These are phyloP conservation scores for Verticillium nonalfalfae DNA, from an alignment of 2,329 filamentous ascomycete genomes.

Conservation along the genomic window DNA sequence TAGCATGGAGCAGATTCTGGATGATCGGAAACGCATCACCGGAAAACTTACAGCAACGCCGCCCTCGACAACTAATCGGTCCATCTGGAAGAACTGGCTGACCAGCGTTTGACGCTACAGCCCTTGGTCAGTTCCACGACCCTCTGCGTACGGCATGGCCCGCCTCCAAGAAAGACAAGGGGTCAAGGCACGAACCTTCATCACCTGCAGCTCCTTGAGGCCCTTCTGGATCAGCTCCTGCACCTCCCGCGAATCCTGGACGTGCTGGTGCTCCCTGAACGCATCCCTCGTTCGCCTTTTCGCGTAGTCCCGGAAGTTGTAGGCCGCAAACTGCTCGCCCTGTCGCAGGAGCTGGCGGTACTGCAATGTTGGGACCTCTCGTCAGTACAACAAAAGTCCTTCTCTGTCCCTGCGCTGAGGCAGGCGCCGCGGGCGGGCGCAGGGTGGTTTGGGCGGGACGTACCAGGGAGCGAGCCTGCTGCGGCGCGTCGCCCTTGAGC, in stretches of 20 bases:
- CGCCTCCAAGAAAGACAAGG: not conserved
- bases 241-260: constrained; percentile 67
- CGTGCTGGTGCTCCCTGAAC: constrained; percentile 72
- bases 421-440: no score
- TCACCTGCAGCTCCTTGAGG: constrained; percentile 73
- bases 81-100: constrained; percentile 90
- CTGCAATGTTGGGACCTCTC: constrained; percentile 34
- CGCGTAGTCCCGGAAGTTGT: constrained; percentile 98
- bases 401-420: no score
- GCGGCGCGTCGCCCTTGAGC: constrained; percentile 47
- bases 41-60: constrained; percentile 63
- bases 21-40: not conserved
- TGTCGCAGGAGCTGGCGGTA: constrained; percentile 90
- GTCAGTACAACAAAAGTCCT: constrained; percentile 1
- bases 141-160: not conserved
- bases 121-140: not conserved
- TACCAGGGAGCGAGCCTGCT: constrained; percentile 52
- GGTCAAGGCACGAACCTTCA: constrained; percentile 66
- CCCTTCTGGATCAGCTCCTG: constrained; percentile 89
- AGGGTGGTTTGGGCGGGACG: constrained; percentile 17
- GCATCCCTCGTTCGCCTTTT: constrained; percentile 84
- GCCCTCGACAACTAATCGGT: constrained; percentile 86
- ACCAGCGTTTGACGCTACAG: constrained; percentile 86
- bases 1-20: constrained; percentile 1
- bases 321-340: constrained; percentile 79